Percentiles rank a stretch among this genome's conserved stretches.
Evolutionary conservation across 2,329 filamentous ascomycete species (phyloP).

Genomic region (Bipolaris oryzae): DNA sequence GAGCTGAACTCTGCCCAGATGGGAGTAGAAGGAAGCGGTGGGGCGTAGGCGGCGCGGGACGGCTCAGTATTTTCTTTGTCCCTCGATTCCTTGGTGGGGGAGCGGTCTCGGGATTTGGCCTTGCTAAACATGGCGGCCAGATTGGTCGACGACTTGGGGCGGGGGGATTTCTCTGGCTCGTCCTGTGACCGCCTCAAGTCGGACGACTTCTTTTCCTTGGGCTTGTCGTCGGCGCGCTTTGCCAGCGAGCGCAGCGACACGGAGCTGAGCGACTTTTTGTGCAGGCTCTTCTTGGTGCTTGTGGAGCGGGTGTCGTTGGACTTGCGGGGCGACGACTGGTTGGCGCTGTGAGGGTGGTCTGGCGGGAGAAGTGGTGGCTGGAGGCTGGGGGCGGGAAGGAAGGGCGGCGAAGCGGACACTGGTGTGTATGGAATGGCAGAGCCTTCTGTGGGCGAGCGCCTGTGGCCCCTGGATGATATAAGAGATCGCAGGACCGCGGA

Average conservation of each 20-base stretch:
- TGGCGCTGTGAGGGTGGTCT: constrained; percentile 55
- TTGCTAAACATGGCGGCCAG: constrained; percentile 77
- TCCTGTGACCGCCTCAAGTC: constrained; percentile 37
- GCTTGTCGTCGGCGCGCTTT: constrained; percentile 48
- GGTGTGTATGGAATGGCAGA: constrained; percentile 35
- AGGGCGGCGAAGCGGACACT: constrained; percentile 24
- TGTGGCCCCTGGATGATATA: constrained; percentile 54
- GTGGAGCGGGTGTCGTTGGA: constrained; percentile 44
- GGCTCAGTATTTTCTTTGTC: constrained; percentile 86
- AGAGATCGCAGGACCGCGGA: constrained; percentile 59
- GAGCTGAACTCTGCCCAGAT: constrained; percentile 79
- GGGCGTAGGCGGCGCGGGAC: constrained; percentile 53
- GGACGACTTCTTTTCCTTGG: constrained; percentile 38
- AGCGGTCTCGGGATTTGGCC: constrained; percentile 68
- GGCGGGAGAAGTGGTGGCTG: constrained; percentile 55
- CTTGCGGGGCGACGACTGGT: constrained; percentile 46
- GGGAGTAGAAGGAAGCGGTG: constrained; percentile 62
- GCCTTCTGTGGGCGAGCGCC: constrained; percentile 54
- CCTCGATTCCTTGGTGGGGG: constrained; percentile 53
- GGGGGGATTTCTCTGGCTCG: constrained; percentile 59
- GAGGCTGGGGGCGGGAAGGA: constrained; percentile 33
- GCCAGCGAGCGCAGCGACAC: constrained; percentile 60
- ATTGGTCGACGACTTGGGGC: constrained; percentile 83
- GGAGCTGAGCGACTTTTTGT: constrained; percentile 62
- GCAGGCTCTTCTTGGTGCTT: constrained; percentile 47